Conservation (phyloP, 495 filamentous ascomycete species). For the Neurospora sp. region DNA sequence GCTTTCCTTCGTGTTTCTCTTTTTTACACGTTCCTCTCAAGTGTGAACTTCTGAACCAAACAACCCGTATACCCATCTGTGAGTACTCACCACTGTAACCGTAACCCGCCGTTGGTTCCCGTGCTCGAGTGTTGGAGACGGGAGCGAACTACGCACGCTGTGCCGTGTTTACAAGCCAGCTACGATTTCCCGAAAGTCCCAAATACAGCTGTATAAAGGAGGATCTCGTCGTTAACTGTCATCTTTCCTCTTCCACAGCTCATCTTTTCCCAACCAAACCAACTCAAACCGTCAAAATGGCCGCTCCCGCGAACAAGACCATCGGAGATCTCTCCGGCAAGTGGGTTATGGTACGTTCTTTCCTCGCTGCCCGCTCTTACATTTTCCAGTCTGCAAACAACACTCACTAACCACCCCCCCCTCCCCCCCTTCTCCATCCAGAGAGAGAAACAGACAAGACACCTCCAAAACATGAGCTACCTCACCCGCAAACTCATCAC, state of each 20-base stretch:
- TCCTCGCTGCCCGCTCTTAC: not conserved
- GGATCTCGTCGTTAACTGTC: not conserved
- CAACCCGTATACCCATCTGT: not conserved
- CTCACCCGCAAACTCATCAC: conserved; percentile 65
- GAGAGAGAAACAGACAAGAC: too few species aligned
- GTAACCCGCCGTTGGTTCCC: not conserved
- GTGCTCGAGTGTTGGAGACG: not conserved
- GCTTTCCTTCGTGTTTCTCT: not conserved
- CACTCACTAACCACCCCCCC: not conserved
- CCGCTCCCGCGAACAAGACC: conserved; percentile 64
- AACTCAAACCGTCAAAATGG: conserved; percentile 48
- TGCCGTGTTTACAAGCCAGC: not conserved
- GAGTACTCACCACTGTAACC: not conserved
- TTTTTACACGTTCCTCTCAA: not conserved
- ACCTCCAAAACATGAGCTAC: conserved; percentile 86
- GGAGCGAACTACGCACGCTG: not conserved
- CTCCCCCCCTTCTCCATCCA: too few species aligned
- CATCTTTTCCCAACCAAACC: not conserved
- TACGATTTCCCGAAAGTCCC: not conserved
- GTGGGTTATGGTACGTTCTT: conserved; percentile 66
- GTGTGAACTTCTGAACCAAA: not conserved
- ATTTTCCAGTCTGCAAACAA: not conserved
- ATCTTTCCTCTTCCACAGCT: not conserved
- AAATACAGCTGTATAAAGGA: not conserved
- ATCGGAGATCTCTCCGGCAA: conserved; percentile 65